Evolutionary conservation across 495 filamentous ascomycete genomes (phyloP).

Genomic region (Annulohypoxylon nitens): DNA sequence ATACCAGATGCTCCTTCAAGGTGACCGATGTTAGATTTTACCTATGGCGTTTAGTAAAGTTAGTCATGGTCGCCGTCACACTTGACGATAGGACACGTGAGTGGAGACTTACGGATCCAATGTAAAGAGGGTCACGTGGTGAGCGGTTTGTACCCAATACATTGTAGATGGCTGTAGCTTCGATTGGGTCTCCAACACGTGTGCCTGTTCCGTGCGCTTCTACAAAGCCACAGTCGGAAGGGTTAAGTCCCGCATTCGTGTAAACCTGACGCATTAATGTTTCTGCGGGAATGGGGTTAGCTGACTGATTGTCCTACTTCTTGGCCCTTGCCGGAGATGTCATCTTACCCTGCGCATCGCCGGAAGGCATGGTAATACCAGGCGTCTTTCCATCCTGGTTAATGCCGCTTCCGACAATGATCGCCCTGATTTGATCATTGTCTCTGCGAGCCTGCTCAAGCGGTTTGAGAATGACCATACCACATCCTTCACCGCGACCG

Average conservation of each 20-base stretch:
- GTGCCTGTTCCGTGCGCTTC: slow-evolving; percentile 72
- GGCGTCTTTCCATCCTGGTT: slow-evolving; percentile 73
- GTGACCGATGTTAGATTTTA: slow-evolving; percentile 68
- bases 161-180: slow-evolving; percentile 67
- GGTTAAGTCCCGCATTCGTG: slow-evolving; percentile 56
- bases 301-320: not conserved
- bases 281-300: slow-evolving; percentile 51
- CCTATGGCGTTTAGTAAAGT: not conserved
- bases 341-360: slow-evolving; percentile 65
- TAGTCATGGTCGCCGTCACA: not conserved
- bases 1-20: slow-evolving; percentile 69
- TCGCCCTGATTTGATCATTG: slow-evolving; percentile 70
- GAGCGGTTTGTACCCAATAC: slow-evolving; percentile 57
- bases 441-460: slow-evolving; percentile 69
- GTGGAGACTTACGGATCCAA: slow-evolving; percentile 67
- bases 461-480: slow-evolving; percentile 70
- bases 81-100: not conserved
- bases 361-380: slow-evolving; percentile 70
- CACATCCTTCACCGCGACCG: slow-evolving; percentile 73
- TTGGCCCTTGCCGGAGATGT: not conserved
- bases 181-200: slow-evolving; percentile 70
- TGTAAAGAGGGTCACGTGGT: slow-evolving; percentile 58
- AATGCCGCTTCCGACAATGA: slow-evolving; percentile 70
- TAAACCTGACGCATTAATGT: slow-evolving; percentile 62
- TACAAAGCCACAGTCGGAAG: slow-evolving; percentile 60